phyloP scores from a whole-genome alignment of 2,329 filamentous ascomycete genomes.

The Verticillium dahliae region DNA sequence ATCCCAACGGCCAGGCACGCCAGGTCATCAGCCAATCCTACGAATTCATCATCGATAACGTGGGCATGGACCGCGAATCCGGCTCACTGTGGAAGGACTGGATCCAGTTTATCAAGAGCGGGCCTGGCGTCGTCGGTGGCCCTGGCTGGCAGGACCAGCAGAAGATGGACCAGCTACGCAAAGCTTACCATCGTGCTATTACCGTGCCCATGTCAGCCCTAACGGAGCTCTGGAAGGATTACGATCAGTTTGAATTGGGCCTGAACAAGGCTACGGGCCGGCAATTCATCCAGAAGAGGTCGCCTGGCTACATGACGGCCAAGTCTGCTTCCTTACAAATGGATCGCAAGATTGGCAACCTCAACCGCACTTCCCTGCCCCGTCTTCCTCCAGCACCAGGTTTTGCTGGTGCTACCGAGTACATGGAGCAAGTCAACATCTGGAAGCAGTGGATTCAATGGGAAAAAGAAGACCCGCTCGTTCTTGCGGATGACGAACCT shows the following conservation, averaged over 20 bases:
- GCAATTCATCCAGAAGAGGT: constrained; percentile 90
- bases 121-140: constrained; percentile 79
- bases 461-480: constrained; percentile 90
- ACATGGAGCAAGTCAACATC: constrained; percentile 71
- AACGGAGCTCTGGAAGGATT: constrained; percentile 90
- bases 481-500: constrained; percentile 75
- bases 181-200: constrained; percentile 87
- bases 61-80: constrained; percentile 87
- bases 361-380: constrained; percentile 73
- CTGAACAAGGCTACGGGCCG: constrained; percentile 93
- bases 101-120: constrained; percentile 84
- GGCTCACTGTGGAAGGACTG: constrained; percentile 92
- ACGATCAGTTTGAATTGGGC: constrained; percentile 91
- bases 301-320: constrained; percentile 92
- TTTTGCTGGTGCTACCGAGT: constrained; percentile 83
- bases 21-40: constrained; percentile 79
- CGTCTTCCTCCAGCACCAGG: constrained; percentile 75
- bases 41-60: constrained; percentile 82
- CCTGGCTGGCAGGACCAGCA: constrained; percentile 93
- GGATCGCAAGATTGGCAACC: constrained; percentile 76
- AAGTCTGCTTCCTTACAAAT: constrained; percentile 83
- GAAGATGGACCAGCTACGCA: constrained; percentile 91
- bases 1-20: constrained; percentile 69
- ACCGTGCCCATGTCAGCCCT: constrained; percentile 78
- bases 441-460: constrained; percentile 95